A percentile compares a stretch with the other conserved stretches of the same genome.
Evolutionary conservation across 2,329 filamentous ascomycete species (phyloP).

Genomic region (Colletotrichum abscissum): DNA sequence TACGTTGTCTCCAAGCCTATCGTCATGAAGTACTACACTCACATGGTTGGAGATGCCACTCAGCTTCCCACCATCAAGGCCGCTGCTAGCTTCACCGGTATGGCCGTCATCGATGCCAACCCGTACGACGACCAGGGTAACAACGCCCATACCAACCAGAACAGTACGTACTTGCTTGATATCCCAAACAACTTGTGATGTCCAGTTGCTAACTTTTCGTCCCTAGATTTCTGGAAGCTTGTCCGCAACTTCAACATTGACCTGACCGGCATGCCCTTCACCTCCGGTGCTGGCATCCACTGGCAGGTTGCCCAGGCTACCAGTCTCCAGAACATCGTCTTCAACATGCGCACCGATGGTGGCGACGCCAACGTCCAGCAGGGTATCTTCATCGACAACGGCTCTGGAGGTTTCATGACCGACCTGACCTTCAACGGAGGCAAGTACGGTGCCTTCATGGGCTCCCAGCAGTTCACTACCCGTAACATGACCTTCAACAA

Average conservation of each 20-base stretch:
- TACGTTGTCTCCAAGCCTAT: constrained; percentile 86
- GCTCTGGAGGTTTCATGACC: constrained; percentile 85
- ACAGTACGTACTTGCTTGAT: constrained; percentile 41
- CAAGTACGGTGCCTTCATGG: constrained; percentile 80
- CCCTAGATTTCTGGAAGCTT: constrained; percentile 78
- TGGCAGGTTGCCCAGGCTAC: constrained; percentile 90
- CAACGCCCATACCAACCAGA: constrained; percentile 85
- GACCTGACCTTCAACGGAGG: constrained; percentile 89
- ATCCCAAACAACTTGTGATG: no score
- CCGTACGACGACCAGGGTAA: constrained; percentile 77
- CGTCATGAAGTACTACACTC: constrained; percentile 91
- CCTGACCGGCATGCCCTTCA: constrained; percentile 71
- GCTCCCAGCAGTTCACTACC: constrained; percentile 89
- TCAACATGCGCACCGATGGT: constrained; percentile 79
- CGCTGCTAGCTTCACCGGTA: constrained; percentile 77
- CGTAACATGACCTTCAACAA: constrained; percentile 84
- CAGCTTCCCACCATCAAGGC: constrained; percentile 82
- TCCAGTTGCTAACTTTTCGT: constrained; percentile 45
- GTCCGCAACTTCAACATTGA: constrained; percentile 87
- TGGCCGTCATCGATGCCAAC: constrained; percentile 89
- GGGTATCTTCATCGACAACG: constrained; percentile 88
- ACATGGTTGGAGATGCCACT: constrained; percentile 85
- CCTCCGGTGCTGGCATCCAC: constrained; percentile 77
- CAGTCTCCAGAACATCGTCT: constrained; percentile 82
- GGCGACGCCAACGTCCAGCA: constrained; percentile 74